Percentiles rank a stretch among this genome's conserved stretches.
Evolutionary conservation across 228 moss, liverwort and hornwort genomes (phyloP).

Genomic region (Sphagnum fallax): DNA sequence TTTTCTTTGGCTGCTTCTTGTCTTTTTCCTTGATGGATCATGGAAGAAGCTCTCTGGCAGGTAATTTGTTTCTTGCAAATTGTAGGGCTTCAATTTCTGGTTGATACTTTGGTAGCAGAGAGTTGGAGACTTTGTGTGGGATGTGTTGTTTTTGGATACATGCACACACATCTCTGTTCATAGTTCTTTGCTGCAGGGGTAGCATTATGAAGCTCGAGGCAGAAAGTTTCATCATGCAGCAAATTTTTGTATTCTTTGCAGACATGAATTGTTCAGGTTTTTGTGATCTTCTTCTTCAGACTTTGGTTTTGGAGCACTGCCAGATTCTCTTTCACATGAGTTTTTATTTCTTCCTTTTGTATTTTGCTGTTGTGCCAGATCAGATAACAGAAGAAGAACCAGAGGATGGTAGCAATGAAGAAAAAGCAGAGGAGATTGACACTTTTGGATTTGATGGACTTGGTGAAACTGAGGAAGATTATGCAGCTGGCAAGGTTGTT

Average conservation of each 20-base stretch:
- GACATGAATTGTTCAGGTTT: neutral
- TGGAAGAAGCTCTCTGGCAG: constrained; percentile 1
- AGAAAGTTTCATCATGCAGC: neutral
- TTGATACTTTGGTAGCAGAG: neutral
- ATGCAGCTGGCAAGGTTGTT: constrained; percentile 51
- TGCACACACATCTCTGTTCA: neutral
- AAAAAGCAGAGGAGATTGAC: constrained; percentile 2
- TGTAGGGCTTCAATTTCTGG: neutral
- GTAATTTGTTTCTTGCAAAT: neutral
- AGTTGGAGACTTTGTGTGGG: neutral
- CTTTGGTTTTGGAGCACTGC: neutral
- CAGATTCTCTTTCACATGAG: too few relatives aligned
- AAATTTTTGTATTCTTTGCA: neutral
- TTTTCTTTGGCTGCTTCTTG: constrained; percentile 3
- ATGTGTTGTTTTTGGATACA: neutral
- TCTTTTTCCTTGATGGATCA: neutral
- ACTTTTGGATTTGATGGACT: constrained; percentile 58
- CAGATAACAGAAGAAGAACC: constrained; percentile 2
- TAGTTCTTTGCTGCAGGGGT: neutral
- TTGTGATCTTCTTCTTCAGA: neutral
- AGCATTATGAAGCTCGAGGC: too few relatives aligned
- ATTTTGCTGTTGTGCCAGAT: constrained; percentile 7
- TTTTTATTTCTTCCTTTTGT: too few relatives aligned
- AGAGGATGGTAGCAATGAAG: neutral
- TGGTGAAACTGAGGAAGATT: constrained; percentile 38